Evolutionary conservation across 345 rosid species (phyloP).

Genomic region (Ceriops tagal): DNA sequence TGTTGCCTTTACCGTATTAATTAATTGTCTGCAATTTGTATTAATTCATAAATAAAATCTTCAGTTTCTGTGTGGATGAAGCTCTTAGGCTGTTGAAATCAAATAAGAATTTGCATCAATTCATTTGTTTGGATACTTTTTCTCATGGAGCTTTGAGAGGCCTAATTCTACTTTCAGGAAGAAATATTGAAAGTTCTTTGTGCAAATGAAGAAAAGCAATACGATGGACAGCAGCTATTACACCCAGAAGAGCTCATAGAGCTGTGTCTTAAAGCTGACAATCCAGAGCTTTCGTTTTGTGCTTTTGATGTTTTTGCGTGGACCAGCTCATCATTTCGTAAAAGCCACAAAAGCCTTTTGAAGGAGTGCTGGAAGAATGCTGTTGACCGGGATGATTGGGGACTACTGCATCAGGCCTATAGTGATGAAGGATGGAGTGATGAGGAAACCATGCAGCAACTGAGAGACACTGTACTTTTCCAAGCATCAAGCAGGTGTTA

Average conservation of each 20-base stretch:
- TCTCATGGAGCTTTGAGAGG: not conserved
- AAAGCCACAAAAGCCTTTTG: constrained; percentile 62
- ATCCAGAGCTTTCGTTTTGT: constrained; percentile 48
- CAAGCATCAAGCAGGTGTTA: constrained; percentile 74
- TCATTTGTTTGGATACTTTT: not conserved
- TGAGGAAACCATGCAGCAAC: constrained; percentile 62
- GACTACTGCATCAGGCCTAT: constrained; percentile 55
- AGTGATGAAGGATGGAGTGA: constrained; percentile 80
- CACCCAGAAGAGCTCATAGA: constrained; percentile 72
- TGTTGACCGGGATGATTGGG: constrained; percentile 78
- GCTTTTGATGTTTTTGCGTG: constrained; percentile 88
- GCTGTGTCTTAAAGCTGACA: constrained; percentile 54
- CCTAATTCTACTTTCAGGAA: constrained; percentile 45
- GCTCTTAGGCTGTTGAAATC: not conserved
- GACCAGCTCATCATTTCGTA: constrained; percentile 73
- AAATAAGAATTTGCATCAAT: not conserved
- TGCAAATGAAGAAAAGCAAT: constrained; percentile 32
- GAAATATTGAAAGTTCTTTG: constrained; percentile 47
- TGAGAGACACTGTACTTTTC: constrained; percentile 62
- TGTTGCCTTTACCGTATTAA: too few species aligned
- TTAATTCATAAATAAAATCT: too few species aligned
- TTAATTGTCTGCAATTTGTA: too few species aligned
- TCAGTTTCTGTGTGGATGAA: not conserved
- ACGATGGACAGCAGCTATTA: constrained; percentile 38
- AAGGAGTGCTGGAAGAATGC: constrained; percentile 92